Evolutionary conservation across 768 basidiomycete species (phyloP).

Genomic region (Holtermannia corniformis): DNA sequence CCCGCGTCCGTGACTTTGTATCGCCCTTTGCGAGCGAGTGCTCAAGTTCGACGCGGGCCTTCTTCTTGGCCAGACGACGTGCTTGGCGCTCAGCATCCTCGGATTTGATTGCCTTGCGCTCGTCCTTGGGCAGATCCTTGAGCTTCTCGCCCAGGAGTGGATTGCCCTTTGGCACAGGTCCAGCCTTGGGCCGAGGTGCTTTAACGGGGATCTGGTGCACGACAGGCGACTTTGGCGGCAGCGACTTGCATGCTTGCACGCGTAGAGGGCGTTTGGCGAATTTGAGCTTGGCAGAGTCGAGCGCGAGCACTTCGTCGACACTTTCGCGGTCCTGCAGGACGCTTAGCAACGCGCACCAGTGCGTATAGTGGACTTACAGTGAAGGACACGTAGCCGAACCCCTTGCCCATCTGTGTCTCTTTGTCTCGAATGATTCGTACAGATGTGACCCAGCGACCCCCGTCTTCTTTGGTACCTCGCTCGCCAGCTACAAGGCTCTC

Average conservation of each 20-base stretch:
- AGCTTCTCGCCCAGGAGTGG: slow-evolving; percentile 70
- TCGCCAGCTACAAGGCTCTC: slow-evolving; percentile 65
- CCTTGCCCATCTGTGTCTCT: slow-evolving; percentile 88
- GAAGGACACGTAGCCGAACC: slow-evolving; percentile 88
- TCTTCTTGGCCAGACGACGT: slow-evolving; percentile 82
- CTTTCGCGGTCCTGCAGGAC: slow-evolving; percentile 71
- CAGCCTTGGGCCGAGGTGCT: slow-evolving; percentile 13
- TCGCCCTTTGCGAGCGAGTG: neutral
- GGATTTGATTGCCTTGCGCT: slow-evolving; percentile 72
- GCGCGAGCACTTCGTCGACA: slow-evolving; percentile 81
- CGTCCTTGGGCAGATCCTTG: slow-evolving; percentile 67
- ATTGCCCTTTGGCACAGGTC: slow-evolving; percentile 63
- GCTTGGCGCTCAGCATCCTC: slow-evolving; percentile 69
- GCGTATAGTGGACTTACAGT: slow-evolving; percentile 48
- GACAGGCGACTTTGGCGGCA: slow-evolving; percentile 42
- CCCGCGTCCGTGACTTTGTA: slow-evolving; percentile 1
- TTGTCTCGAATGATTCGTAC: slow-evolving; percentile 85
- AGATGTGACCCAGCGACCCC: slow-evolving; percentile 54
- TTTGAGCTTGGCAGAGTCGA: slow-evolving; percentile 67
- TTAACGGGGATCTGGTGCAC: slow-evolving; percentile 12
- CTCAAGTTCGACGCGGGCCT: slow-evolving; percentile 42
- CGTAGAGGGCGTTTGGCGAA: slow-evolving; percentile 89
- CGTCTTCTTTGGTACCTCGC: slow-evolving; percentile 47
- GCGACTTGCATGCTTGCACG: slow-evolving; percentile 77
- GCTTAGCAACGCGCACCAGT: slow-evolving; percentile 1